Conservation (phyloP, 2,329 filamentous ascomycete genomes). For the Aspergillus fijiensis region DNA sequence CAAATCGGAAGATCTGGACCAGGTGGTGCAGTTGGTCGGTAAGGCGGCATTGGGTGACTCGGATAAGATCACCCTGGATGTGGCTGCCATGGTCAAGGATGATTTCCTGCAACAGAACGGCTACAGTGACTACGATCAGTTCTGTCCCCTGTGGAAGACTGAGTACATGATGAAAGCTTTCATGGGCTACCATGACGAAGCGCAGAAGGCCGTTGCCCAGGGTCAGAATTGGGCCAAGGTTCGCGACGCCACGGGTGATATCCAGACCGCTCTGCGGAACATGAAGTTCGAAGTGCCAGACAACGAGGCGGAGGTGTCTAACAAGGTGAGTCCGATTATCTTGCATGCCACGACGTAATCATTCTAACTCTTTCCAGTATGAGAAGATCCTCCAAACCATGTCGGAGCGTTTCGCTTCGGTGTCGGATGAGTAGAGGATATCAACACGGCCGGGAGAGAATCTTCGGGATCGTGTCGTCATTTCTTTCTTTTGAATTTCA, state of each 20-base stretch:
- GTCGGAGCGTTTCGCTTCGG: slow-evolving; percentile 95
- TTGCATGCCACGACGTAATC: slow-evolving; percentile 1
- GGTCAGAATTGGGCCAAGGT: slow-evolving; percentile 92
- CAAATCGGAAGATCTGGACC: slow-evolving; percentile 94
- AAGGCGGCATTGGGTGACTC: slow-evolving; percentile 94
- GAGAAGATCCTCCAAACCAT: slow-evolving; percentile 87
- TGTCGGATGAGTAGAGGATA: slow-evolving; percentile 78
- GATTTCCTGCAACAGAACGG: slow-evolving; percentile 99
- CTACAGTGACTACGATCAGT: slow-evolving; percentile 98
- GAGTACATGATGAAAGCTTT: slow-evolving; percentile 99
- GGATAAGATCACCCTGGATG: slow-evolving; percentile 97
- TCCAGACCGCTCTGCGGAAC: slow-evolving; percentile 79
- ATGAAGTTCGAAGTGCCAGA: slow-evolving; percentile 96
- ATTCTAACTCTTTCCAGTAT: slow-evolving; percentile 63
- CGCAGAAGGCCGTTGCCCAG: slow-evolving; percentile 89
- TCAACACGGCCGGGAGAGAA: not conserved
- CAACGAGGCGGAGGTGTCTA: slow-evolving; percentile 75
- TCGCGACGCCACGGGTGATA: slow-evolving; percentile 81
- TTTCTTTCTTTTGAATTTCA: slow-evolving; percentile 20
- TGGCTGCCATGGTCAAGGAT: slow-evolving; percentile 90
- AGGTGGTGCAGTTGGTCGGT: slow-evolving; percentile 96
- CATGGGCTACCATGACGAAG: slow-evolving; percentile 96
- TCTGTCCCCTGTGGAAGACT: slow-evolving; percentile 99
- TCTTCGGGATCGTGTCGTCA: not conserved
- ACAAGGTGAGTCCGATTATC: slow-evolving; percentile 64